phyloP scores from a whole-genome alignment of 2,329 filamentous ascomycete species.

The Botrytis paeoniae region DNA sequence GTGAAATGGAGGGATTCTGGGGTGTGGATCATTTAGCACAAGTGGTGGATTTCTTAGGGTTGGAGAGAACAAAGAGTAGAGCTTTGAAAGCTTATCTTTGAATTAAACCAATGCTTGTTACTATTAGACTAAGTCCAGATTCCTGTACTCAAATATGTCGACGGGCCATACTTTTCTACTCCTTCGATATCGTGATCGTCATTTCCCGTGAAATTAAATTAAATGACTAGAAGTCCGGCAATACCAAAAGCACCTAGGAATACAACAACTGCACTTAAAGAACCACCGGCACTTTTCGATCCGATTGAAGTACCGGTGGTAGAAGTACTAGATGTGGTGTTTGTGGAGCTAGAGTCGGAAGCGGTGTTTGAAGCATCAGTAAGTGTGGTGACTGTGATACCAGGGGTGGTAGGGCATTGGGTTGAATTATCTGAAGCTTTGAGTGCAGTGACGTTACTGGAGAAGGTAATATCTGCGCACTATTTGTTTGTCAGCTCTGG shows the following conservation, averaged over 20 bases:
- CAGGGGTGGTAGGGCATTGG: slow-evolving; percentile 4
- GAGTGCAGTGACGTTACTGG: not conserved
- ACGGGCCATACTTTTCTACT: not conserved
- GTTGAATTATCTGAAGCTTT: not conserved
- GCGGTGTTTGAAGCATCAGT: not conserved
- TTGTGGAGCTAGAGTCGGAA: not conserved
- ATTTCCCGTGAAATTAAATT: not conserved
- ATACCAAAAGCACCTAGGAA: not conserved
- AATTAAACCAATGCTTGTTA: not conserved
- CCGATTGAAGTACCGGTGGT: not conserved
- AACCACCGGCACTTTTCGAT: not conserved
- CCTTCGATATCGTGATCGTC: not conserved
- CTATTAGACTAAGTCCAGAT: not conserved
- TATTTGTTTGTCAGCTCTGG: not conserved
- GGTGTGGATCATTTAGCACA: not conserved
- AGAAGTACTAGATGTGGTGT: not conserved
- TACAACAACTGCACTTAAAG: not conserved
- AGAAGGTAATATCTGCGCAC: slow-evolving; percentile 19
- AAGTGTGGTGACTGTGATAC: not conserved
- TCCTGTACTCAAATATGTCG: not conserved
- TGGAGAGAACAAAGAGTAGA: not conserved
- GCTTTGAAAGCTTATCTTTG: not conserved
- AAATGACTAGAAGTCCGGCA: not conserved
- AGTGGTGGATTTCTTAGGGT: not conserved
- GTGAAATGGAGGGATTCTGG: not conserved